Conservation (phyloP, 179 eudicot genomes). For the Spinacia oleracea region DNA sequence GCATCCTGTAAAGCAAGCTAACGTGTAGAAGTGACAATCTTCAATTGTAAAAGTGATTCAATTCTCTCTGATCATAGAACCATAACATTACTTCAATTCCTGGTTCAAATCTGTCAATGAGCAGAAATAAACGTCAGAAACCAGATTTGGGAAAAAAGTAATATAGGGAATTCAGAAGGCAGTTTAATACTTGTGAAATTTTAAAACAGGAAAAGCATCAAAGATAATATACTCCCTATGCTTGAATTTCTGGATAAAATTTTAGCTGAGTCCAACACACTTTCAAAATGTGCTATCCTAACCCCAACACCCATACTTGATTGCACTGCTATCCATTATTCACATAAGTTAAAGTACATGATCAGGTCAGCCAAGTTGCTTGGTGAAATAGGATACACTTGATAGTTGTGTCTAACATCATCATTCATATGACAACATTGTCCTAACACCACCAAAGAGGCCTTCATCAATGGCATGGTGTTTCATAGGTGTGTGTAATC, state of each 20-base stretch:
- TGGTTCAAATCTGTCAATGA: conserved; percentile 8
- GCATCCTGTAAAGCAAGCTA: background rate
- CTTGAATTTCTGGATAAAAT: background rate
- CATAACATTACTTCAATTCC: background rate
- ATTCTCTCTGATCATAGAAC: background rate
- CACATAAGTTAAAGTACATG: background rate
- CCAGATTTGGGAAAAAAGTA: no score
- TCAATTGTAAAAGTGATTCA: background rate
- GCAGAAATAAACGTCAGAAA: background rate
- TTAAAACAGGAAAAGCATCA: background rate
- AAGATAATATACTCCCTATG: background rate
- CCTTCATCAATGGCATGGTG: background rate
- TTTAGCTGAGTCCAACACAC: background rate
- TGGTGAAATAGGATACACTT: background rate
- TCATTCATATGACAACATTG: background rate
- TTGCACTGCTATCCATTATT: background rate
- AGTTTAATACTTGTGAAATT: background rate
- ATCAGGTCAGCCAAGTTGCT: background rate
- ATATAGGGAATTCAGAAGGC: background rate
- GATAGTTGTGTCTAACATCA: background rate
- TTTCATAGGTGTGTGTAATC: background rate
- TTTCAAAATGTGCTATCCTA: background rate
- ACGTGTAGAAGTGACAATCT: background rate
- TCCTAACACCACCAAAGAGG: background rate
- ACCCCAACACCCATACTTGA: background rate